Conservation (phyloP, 2,329 filamentous ascomycete species). For the Cladosporium sp. region DNA sequence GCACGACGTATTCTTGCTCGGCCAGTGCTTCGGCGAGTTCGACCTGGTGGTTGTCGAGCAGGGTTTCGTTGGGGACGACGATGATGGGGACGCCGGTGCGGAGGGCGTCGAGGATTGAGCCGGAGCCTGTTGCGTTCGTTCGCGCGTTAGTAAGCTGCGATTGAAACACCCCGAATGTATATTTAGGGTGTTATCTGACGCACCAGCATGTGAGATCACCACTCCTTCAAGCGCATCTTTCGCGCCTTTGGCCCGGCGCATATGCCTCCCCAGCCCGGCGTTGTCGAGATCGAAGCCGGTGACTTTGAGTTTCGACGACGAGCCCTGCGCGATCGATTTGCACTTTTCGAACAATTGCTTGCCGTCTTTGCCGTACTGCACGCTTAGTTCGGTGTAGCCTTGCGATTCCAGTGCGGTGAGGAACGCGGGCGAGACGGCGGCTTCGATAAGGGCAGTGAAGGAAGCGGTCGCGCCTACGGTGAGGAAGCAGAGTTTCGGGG, state of each 20-base stretch:
- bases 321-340: slow-evolving; percentile 34
- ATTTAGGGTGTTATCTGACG: too few species aligned
- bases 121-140: slow-evolving; percentile 65
- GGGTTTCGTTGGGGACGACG: slow-evolving; percentile 79
- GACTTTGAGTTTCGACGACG: slow-evolving; percentile 49
- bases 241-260: slow-evolving; percentile 54
- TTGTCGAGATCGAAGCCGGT: slow-evolving; percentile 67
- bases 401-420: slow-evolving; percentile 60
- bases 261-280: slow-evolving; percentile 60
- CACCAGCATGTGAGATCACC: slow-evolving; percentile 84
- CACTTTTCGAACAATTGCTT: slow-evolving; percentile 53
- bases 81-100: slow-evolving; percentile 75
- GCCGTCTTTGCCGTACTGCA: slow-evolving; percentile 79
- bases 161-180: too few species aligned
- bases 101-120: slow-evolving; percentile 82
- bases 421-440: slow-evolving; percentile 65
- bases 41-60: slow-evolving; percentile 88
- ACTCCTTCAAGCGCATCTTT: slow-evolving; percentile 61
- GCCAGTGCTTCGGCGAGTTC: slow-evolving; percentile 80
- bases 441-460: slow-evolving; percentile 71
- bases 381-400: slow-evolving; percentile 69
- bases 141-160: neutral
- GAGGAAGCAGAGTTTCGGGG: slow-evolving; percentile 68
- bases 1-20: slow-evolving; percentile 73
- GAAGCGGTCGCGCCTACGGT: slow-evolving; percentile 90